Evolutionary conservation across 2,329 filamentous ascomycete species (phyloP), one percentile per base, ranked within the genome.

Genomic region (Ceratocystis lukuohia): DNA sequence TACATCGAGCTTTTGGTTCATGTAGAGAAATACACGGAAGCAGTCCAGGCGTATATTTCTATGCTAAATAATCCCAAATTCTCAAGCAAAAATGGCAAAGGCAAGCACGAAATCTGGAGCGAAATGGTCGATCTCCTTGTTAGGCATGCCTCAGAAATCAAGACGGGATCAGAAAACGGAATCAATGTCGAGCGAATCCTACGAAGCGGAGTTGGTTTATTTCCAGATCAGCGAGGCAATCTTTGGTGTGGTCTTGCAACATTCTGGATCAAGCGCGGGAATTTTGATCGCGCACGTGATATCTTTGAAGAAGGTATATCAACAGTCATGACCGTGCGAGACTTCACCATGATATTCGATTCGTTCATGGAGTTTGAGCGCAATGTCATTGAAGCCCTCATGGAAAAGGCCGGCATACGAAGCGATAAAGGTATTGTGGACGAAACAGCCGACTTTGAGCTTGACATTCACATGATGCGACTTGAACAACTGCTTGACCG

Each of bases 401-500:
- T 99, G 86, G 92, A 97, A 71, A 83, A 89, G 65, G 92, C 92
- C 1, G 88, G 91, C 5, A 77, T 79, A 62, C 87, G 92, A 56
- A 86, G 90, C n/a, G 87, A 91, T 64, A 89, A 91, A 72, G 89
- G 88, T 10, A 81, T 85, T 57, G 75, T 87, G 1, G 88, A 97
- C 72, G 86, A 93, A 69, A 86, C 91, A 69, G 89, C 91, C 10
- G 94, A 99, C 74, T 90, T 95, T 69, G 93, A 97, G 72, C 82
- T 99, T 37, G 95, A 99, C 74, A 91, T 97, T 70, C 86, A 92
- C 63, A 96, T 99, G 91, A 88, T 96, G 83, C 87, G 94, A 65
- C 99, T 99, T 72, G 94, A 99, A 76, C 92, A 96, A 72, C 81
- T 99, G 65, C 97, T 99, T 93, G 93, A 99, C 75, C 86, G 94